Evolutionary conservation across 2,329 filamentous ascomycete species (phyloP).

Genomic region (Ophiostoma sp.): DNA sequence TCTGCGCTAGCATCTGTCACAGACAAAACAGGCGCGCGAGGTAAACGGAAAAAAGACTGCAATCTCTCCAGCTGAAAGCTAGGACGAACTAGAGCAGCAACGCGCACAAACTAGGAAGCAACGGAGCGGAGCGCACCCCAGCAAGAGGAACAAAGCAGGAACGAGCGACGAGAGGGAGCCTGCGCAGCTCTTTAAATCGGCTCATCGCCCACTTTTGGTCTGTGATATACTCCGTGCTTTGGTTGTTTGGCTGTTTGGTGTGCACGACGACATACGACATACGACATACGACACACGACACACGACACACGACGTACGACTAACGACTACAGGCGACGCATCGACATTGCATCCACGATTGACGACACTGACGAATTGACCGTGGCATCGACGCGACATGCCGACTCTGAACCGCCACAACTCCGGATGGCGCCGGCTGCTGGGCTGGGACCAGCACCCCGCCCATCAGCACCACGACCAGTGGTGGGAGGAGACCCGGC

Average conservation of each 20-base stretch:
- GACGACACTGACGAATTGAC: not conserved
- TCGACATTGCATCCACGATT: not conserved
- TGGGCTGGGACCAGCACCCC: slow-evolving; percentile 33
- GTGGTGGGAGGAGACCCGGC: slow-evolving; percentile 33
- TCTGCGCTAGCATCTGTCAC: too few relatives aligned
- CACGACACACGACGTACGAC: not conserved
- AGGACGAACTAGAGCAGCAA: not conserved
- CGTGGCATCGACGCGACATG: not conserved
- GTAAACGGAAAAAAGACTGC: too few relatives aligned
- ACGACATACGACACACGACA: not conserved
- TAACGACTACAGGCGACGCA: not conserved
- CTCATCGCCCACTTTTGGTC: slow-evolving; percentile 2
- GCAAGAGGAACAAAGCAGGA: not conserved
- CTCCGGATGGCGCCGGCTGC: slow-evolving; percentile 29
- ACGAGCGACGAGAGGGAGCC: slow-evolving; percentile 16
- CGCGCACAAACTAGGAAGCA: not conserved
- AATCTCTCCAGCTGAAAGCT: not conserved
- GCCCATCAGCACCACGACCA: slow-evolving; percentile 28
- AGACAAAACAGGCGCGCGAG: too few relatives aligned
- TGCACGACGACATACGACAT: not conserved
- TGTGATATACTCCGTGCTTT: not conserved
- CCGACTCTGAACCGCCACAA: not conserved
- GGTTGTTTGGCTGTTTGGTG: not conserved
- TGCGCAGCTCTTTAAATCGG: not conserved
- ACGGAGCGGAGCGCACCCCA: slow-evolving; percentile 5